phyloP scores from a whole-genome alignment of 192 early-diverging fungal species.

The Cetraspora pellucida region DNA sequence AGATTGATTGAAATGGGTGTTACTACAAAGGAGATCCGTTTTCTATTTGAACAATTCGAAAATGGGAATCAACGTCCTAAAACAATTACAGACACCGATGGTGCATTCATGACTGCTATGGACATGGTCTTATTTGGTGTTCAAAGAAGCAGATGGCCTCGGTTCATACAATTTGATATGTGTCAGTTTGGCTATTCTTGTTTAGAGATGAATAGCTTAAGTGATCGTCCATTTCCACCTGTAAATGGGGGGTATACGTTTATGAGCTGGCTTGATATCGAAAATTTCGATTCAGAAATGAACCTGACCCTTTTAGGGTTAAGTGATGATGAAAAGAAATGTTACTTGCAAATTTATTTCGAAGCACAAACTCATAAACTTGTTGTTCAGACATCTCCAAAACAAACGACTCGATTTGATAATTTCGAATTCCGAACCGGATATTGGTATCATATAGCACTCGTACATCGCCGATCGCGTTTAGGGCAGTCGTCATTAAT shows the following conservation, averaged over 20 bases:
- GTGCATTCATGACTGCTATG: slow-evolving; percentile 37
- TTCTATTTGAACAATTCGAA: slow-evolving; percentile 57
- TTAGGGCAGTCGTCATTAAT: slow-evolving; percentile 50
- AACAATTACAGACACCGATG: slow-evolving; percentile 42
- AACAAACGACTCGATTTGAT: slow-evolving; percentile 52
- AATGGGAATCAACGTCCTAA: slow-evolving; percentile 40
- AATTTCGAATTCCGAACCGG: slow-evolving; percentile 56
- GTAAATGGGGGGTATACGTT: slow-evolving; percentile 59
- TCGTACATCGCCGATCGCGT: slow-evolving; percentile 65
- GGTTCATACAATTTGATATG: slow-evolving; percentile 66
- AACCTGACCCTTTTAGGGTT: slow-evolving; percentile 52
- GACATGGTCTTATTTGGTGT: slow-evolving; percentile 59
- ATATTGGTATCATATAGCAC: slow-evolving; percentile 68
- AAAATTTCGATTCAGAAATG: slow-evolving; percentile 51
- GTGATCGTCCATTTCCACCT: slow-evolving; percentile 58
- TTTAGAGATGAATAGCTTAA: slow-evolving; percentile 48
- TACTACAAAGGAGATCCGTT: slow-evolving; percentile 54
- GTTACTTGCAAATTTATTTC: slow-evolving; percentile 48
- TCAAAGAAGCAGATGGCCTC: slow-evolving; percentile 58
- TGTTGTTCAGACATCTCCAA: slow-evolving; percentile 47
- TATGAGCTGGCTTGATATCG: slow-evolving; percentile 62
- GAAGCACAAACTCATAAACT: slow-evolving; percentile 52
- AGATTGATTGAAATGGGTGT: slow-evolving; percentile 60
- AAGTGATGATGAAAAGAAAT: slow-evolving; percentile 51
- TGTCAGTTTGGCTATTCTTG: slow-evolving; percentile 37